Evolutionary conservation across 73 alveolate genomes (phyloP), one percentile per base, ranked within the genome.

Genomic region (Durusdinium trenchii): DNA sequence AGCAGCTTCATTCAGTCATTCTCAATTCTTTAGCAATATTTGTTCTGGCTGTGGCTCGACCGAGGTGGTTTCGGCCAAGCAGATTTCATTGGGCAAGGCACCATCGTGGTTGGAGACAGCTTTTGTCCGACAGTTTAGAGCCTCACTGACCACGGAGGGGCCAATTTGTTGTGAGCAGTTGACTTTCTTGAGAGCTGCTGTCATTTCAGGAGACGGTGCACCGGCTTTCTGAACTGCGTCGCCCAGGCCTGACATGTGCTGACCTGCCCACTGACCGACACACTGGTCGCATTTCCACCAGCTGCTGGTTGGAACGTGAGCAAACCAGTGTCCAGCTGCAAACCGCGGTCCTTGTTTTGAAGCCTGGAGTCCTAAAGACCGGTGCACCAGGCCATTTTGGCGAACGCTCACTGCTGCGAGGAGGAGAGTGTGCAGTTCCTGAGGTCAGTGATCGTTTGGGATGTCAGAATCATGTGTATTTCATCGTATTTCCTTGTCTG

Each of bases 341-440:
- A 60, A 23, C 73, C 73, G 73, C 73, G 3, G 18, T 32, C 69
- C 23, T 57, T 23, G 18, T 60, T 23, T 23, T 23, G 73, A 23
- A 60, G 30, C 73, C 30, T 23, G 73, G 73, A 60, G 18, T 67
- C 32, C 32, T 67, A n/a, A 67, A 0, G 60, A 38, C n/a, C 87
- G 32, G 18, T 3, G n/a, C 0, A 23, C 61, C 62, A 90, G 96
- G 96, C 96, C 98, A 91, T 54, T 91, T 91, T 48, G 98, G 98
- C 82, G 98, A 91, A 78, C 98, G 98, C 61, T 91, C 98, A 28
- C 76, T 91, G 84, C 98, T 91, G 76, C 98, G 98, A 3, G 98
- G 98, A 47, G 98, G 98, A 18, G 98, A 91, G 67, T 57, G 67
- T n/a, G 98, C 90, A 76, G 69, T 91, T 42, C 98, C 98, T 28